Base-by-base conservation (phyloP, 2,329 filamentous ascomycete genomes). In the Botryotinia calthae region DNA sequence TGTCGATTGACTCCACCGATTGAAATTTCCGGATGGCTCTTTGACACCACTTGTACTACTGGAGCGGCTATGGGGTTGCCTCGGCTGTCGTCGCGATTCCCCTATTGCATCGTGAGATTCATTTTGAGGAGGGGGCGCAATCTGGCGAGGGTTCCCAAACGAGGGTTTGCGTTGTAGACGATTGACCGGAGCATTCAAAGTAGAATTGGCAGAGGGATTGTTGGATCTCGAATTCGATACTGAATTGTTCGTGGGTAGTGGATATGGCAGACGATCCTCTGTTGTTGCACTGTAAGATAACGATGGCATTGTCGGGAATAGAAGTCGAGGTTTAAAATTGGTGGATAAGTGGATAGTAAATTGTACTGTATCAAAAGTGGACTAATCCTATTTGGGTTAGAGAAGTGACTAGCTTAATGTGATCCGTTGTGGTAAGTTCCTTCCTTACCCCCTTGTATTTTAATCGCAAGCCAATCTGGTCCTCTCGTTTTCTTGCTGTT, bases 1-100 rank as follows among this genome's bases (percentile, higher is more conserved):
- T 68, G 86, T 87, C 22, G 87, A 88, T 31, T 83, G 81, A 59
- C 86, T 87, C 86, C 86, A 87, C 78, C 86, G 84, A 78, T 87
- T 85, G 74, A 86, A 82, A 75, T 84, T 85, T 78, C 84, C 84
- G 58, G 85, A 82, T 62, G 82, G 81, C 72, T 87, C 85, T 64
- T 34, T 59, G 9, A 59, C 40, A 44, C 72, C 72, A 51, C 66
- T 66, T 25, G 66, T 40, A 62, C 72, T 73, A 71, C 58, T 71
- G 34, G 72, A 73, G 40, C 67, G 72, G 46, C 46, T 71, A 59
- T 73, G 72, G 48, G 67, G 59, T 48, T 82, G 81, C 65, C 82
- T 83, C 69, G 81, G 80, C 68, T 68, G 71, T 75, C 74, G 72
- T 75, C 76, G 73, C 73, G 65, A 72, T 56, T 77, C 74, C n/a